Percentiles rank a stretch among this genome's conserved stretches.
Evolutionary conservation across 83 land plant genomes (phyloP).

Genomic region (Thuja plicata): DNA sequence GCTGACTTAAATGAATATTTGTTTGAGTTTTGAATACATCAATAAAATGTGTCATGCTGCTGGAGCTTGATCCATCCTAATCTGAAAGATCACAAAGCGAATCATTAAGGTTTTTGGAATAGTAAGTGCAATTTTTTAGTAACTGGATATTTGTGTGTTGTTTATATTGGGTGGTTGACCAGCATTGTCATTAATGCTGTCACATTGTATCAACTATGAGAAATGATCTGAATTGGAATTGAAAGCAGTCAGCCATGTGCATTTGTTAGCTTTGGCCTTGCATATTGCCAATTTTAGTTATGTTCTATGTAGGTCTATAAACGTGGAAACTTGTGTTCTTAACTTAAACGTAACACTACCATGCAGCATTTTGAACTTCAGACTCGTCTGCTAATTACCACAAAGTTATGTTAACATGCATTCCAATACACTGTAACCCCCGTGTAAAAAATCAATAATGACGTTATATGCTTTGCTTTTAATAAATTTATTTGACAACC

Average conservation of each 20-base stretch:
- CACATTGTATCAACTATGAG: neutral
- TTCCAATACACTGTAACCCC: neutral
- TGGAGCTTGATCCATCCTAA: neutral
- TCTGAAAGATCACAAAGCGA: neutral
- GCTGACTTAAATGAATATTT: neutral
- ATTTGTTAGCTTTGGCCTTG: neutral
- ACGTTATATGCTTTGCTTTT: neutral
- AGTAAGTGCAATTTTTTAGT: neutral
- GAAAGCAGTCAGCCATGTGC: neutral
- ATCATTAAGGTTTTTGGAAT: neutral
- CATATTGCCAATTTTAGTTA: neutral
- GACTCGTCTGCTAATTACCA: neutral
- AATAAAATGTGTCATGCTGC: neutral
- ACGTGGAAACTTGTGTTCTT: neutral
- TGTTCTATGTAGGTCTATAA: neutral
- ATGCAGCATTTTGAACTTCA: neutral
- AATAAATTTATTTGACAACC: neutral
- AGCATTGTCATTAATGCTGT: neutral
- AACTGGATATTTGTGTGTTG: neutral
- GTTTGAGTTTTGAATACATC: neutral
- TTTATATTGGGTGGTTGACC: neutral
- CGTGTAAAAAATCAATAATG: neutral
- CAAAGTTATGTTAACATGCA: neutral
- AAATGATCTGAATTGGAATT: neutral
- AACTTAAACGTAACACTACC: no score